Base-by-base conservation (phyloP, 768 basidiomycete genomes). In the Polyporus arcularius region DNA sequence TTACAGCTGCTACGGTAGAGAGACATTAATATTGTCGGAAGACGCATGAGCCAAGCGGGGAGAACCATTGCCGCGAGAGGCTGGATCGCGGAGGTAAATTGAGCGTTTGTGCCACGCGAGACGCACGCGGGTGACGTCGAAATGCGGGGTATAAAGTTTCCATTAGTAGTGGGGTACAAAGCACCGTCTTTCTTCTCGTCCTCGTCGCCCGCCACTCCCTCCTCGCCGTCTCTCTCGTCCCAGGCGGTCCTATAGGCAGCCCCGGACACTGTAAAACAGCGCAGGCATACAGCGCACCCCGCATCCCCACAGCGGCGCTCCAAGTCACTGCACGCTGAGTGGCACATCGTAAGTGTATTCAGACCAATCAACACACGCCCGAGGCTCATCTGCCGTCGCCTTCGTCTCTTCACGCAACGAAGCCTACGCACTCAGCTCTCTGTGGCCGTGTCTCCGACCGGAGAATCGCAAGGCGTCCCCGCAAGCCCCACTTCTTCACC, bases 91-190 rank as follows among this genome's bases (percentile, higher is more conserved):
- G 46, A 47, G 46, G 21, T 6, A 14, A 26, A 48, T 2, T 26
- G 18, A 21, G 46, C 46, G 46, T 10, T 18, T 18, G 26, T 7
- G 21, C 49, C 57, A 58, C 57, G 57, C 41, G 57, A 51, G 15
- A 14, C 14, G 40, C 57, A 58, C 42, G 57, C 49, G 57, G 21
- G 48, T 58, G 57, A 58, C 57, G 57, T 58, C 49, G 51, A 40
- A 52, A 28, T 14, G 47, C 4, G 12, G 21, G 46, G 46, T 45
- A 46, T 55, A 46, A 55, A 50, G 48, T 49, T 58, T 58, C 57
- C 57, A 58, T 58, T 58, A 51, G 21, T 26, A 26, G 21, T 26
- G 21, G 21, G 21, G 21, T 26, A 51, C 28, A 58, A 58, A 51
- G 57, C 5, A 26, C 28, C 32, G 46, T 48, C 18, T 26, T n/a